Evolutionary conservation across 2,329 filamentous ascomycete genomes (phyloP).

Genomic region (Conoideocrella luteorostrata): DNA sequence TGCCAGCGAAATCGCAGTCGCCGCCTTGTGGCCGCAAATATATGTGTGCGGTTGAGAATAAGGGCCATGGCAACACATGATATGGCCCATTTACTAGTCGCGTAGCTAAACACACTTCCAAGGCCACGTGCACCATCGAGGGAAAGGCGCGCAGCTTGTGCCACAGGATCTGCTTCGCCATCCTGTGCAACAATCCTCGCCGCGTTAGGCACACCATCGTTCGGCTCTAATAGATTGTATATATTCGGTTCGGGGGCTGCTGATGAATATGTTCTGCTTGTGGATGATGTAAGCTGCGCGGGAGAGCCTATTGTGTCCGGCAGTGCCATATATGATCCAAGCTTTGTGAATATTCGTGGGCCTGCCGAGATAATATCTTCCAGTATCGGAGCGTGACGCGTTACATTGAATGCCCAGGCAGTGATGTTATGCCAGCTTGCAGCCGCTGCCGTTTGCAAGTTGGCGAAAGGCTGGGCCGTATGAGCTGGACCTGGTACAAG

Average conservation of each 20-base stretch:
- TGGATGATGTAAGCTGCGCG: conserved; percentile 22
- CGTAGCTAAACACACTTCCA: conserved; percentile 82
- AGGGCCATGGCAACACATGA: conserved; percentile 82
- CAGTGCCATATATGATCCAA: conserved; percentile 56
- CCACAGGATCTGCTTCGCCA: conserved; percentile 8
- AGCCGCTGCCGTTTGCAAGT: conserved; percentile 11
- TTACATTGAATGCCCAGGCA: conserved; percentile 51
- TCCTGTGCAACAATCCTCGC: background rate
- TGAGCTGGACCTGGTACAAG: background rate
- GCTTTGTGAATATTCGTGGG: conserved; percentile 62
- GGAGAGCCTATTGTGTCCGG: conserved; percentile 55
- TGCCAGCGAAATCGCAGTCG: conserved; percentile 71
- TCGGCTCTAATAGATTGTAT: conserved; percentile 24
- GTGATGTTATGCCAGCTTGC: conserved; percentile 47
- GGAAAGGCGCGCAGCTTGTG: conserved; percentile 40
- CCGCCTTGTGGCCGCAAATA: conserved; percentile 84
- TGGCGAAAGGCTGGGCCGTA: conserved; percentile 13
- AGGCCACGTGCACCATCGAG: conserved; percentile 61
- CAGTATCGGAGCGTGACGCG: conserved; percentile 56
- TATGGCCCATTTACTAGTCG: conserved; percentile 87
- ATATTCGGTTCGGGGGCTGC: conserved; percentile 18
- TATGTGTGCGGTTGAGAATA: conserved; percentile 82
- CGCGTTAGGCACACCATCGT: conserved; percentile 3
- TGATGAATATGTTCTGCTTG: conserved; percentile 17
- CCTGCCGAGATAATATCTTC: conserved; percentile 64